phyloP scores from a whole-genome alignment of 306 rosid species.

The Trichosanthes cucumerina region DNA sequence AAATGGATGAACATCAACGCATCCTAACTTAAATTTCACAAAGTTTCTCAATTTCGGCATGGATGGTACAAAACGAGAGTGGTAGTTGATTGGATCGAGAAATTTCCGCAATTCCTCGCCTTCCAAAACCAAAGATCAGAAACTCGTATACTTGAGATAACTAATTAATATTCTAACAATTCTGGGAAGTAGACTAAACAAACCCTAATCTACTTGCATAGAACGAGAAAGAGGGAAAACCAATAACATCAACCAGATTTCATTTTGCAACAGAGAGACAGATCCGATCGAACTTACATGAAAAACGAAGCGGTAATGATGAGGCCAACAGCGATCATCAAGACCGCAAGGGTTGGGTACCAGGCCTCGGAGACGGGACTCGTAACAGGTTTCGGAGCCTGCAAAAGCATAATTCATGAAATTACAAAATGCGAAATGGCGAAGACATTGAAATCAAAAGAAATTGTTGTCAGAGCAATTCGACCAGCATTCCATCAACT shows the following conservation, averaged over 20 bases:
- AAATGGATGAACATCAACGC: background rate
- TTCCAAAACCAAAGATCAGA: background rate
- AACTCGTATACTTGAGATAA: background rate
- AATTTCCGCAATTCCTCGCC: background rate
- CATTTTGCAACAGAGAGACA: background rate
- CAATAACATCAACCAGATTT: background rate
- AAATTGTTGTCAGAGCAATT: background rate
- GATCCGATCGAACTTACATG: constrained; percentile 60
- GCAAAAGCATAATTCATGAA: background rate
- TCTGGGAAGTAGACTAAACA: background rate
- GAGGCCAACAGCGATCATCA: constrained; percentile 74
- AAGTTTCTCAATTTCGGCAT: background rate
- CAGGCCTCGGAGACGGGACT: constrained; percentile 78
- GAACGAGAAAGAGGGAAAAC: background rate
- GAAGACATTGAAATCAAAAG: background rate
- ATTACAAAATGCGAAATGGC: background rate
- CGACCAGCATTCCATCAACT: background rate
- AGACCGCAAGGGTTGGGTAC: constrained; percentile 77
- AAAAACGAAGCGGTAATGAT: constrained; percentile 82
- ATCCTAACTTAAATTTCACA: background rate
- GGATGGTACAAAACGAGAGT: background rate
- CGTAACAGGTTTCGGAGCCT: constrained; percentile 79
- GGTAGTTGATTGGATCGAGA: background rate
- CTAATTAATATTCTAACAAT: background rate
- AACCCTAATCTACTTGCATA: background rate